These are phyloP conservation scores for Pleurotus pulmonarius DNA, from an alignment of 768 basidiomycete genomes.

Conservation along the genomic window DNA sequence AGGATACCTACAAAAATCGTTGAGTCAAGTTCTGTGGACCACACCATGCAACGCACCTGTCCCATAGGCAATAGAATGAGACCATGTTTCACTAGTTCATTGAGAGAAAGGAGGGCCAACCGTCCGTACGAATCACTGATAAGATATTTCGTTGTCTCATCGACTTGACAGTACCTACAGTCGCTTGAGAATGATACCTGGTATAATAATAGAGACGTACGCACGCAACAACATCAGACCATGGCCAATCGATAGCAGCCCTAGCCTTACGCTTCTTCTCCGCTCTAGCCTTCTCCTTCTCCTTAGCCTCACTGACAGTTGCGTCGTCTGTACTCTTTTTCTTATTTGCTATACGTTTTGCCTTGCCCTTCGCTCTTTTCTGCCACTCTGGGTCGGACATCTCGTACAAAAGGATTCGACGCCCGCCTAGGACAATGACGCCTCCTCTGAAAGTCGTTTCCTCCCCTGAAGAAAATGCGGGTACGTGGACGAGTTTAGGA, in stretches of 20 bases:
- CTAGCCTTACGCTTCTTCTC: slow-evolving; percentile 50
- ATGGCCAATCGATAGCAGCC: slow-evolving; percentile 68
- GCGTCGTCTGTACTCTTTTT: slow-evolving; percentile 41
- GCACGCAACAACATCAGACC: slow-evolving; percentile 69
- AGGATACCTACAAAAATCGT: slow-evolving; percentile 48
- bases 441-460: slow-evolving; percentile 52
- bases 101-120: slow-evolving; percentile 60
- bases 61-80: slow-evolving; percentile 66
- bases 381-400: slow-evolving; percentile 42
- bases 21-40: background rate
- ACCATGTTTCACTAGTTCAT: slow-evolving; percentile 35
- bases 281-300: slow-evolving; percentile 57
- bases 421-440: slow-evolving; percentile 66
- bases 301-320: slow-evolving; percentile 42
- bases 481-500: slow-evolving; percentile 39
- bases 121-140: slow-evolving; percentile 72
- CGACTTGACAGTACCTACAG: slow-evolving; percentile 49
- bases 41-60: slow-evolving; percentile 42
- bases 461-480: slow-evolving; percentile 27
- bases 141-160: slow-evolving; percentile 43
- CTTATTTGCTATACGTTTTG: slow-evolving; percentile 46
- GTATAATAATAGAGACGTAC: slow-evolving; percentile 17
- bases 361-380: slow-evolving; percentile 52
- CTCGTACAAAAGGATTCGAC: slow-evolving; percentile 60
- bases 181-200: background rate